Evolutionary conservation across 2,329 filamentous ascomycete species (phyloP), one percentile per base, ranked within the genome.

Genomic region (Cladosporium colombiae): DNA sequence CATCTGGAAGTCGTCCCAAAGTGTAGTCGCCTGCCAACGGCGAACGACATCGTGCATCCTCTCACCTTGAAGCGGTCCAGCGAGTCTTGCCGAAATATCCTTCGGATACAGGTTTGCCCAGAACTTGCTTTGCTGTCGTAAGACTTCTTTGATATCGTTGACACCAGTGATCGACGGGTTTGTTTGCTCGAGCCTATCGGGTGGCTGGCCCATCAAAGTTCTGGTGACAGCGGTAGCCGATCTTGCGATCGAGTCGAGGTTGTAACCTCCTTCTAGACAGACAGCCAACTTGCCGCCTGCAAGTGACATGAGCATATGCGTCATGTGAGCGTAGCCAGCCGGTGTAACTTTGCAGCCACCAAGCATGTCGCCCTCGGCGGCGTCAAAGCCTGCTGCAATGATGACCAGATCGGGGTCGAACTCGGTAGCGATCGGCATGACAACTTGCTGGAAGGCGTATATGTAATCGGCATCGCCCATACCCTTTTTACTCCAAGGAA

Each of bases 401-500:
- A 99, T 95, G 31, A 98, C 93, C 21, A 99, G 82, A 75, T 99
- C 95, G 0, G 95, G 95, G 72, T 95, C 84, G 76, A 98, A 99
- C 73, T 99, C 94, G 53, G 89, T 88, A 1, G 93, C 93, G 66
- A 98, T 95, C 0, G 95, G 95, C 92, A 99, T 97, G 53, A 99
- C 89, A 40, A 98, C 89, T 75, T 93, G 89, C 73, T 99, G 93
- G 73, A 99, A 99, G 1, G 95, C 95, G 58, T 92, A 94, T 80
- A 99, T 88, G 77, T 99, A 99, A 77, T 99, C 95, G 5, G 92
- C 93, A 77, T 99, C 95, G 1, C 93, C 93, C 92, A 99, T 97
- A 0, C 87, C 87, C 69, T 87, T 83, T 2, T 81, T 83, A 49
- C 81, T 89, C 88, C 88, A 90, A 0, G 88, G 88, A 63, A 90